phyloP scores from a whole-genome alignment of 352 stramenopile genomes.

The Pythium plurisporium region DNA sequence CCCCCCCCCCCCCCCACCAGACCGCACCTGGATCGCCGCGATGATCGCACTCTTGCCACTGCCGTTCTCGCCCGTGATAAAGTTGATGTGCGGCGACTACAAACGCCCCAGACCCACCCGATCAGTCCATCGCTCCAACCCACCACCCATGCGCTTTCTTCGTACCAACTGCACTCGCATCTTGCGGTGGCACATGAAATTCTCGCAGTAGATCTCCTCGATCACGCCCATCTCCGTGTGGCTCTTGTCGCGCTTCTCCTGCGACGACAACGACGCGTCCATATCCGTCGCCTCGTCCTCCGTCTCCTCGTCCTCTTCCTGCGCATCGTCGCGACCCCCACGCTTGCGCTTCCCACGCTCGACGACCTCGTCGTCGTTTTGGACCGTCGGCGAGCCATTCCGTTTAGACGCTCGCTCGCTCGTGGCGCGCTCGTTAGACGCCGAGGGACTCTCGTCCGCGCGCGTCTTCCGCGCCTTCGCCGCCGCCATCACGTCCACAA shows the following conservation, averaged over 20 bases:
- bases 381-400: conserved; percentile 19
- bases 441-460: conserved; percentile 11
- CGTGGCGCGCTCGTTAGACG: neutral
- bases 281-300: conserved; percentile 18
- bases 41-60: conserved; percentile 97
- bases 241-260: conserved; percentile 27
- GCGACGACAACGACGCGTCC: conserved; percentile 5
- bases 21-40: conserved; percentile 93
- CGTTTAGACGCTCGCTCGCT: neutral
- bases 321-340: neutral
- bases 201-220: conserved; percentile 94
- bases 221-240: conserved; percentile 92
- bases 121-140: neutral
- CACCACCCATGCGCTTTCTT: neutral
- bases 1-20: too few relatives aligned
- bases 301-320: conserved; percentile 9
- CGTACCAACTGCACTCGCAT: conserved; percentile 78
- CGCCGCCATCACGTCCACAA: conserved; percentile 7
- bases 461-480: conserved; percentile 25
- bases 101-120: neutral
- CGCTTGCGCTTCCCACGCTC: conserved; percentile 16
- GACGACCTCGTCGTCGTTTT: conserved; percentile 17
- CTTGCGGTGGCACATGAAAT: conserved; percentile 98
- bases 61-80: conserved; percentile 92
- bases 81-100: conserved; percentile 73